These are phyloP conservation scores for Candida sithepensis DNA, from an alignment of 805 yeast species.

Conservation along the genomic window DNA sequence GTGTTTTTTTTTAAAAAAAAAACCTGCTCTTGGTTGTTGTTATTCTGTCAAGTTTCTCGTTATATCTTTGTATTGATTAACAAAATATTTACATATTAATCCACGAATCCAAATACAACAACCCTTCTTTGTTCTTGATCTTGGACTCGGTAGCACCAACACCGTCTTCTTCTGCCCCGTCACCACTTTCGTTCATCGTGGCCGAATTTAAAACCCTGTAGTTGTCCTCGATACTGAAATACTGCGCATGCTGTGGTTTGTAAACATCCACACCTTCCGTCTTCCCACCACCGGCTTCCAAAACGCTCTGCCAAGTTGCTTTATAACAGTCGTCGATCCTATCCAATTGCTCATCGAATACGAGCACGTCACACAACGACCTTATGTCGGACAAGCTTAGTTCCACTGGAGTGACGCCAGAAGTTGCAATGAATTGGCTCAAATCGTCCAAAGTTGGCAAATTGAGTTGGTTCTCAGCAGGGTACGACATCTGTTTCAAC, in stretches of 20 bases:
- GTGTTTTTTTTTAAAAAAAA: too few species aligned
- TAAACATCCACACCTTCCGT: slow-evolving; percentile 26
- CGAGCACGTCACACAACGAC: slow-evolving; percentile 81
- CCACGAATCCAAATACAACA: slow-evolving; percentile 30
- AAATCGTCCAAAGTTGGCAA: slow-evolving; percentile 74
- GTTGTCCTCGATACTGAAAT: slow-evolving; percentile 30
- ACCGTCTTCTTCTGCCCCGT: slow-evolving; percentile 14
- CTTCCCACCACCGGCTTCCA: slow-evolving; percentile 59
- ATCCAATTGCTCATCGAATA: slow-evolving; percentile 84
- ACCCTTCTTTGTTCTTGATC: slow-evolving; percentile 9
- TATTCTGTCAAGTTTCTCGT: too few species aligned
- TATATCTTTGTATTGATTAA: too few species aligned
- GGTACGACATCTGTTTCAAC: slow-evolving; percentile 26
- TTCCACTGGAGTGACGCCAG: slow-evolving; percentile 80
- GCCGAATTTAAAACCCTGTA: slow-evolving; percentile 28
- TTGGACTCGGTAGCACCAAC: slow-evolving; percentile 11
- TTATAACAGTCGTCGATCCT: slow-evolving; percentile 59
- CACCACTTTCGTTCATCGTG: too few species aligned
- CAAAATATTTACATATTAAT: slow-evolving; percentile 15
- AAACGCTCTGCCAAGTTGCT: slow-evolving; percentile 80
- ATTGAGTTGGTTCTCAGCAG: slow-evolving; percentile 33
- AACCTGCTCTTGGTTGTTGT: too few species aligned
- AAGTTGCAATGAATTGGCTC: slow-evolving; percentile 63
- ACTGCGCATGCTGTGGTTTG: slow-evolving; percentile 26
- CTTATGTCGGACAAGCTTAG: slow-evolving; percentile 70